Base-by-base conservation (phyloP, 1,284 basidiomycete species). In the Leccinum solheimii region DNA sequence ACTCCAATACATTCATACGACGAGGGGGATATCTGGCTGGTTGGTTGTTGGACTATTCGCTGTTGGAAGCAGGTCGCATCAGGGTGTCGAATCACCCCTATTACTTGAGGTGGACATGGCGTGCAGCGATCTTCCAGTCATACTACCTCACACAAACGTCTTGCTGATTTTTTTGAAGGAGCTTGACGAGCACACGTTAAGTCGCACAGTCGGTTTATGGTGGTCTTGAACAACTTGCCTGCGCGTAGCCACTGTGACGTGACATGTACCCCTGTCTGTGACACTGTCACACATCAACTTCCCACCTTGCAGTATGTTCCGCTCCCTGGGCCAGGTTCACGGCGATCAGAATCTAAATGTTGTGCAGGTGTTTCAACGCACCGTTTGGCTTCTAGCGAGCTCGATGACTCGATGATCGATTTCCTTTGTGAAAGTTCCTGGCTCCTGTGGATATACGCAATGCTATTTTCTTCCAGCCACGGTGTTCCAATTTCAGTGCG, bases 161-260 rank as follows among this genome's bases (percentile, higher is more conserved):
- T 74, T 72, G 72, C 43, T 40, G 45, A 48, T 48, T 48, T 19
- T 52, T 58, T 69, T 64, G 62, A 13, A 61, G 55, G 66, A 1
- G 14, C 66, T 75, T 72, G 69, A 73, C 36, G 68, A 30, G 53
- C 70, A 75, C 70, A 73, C 67, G 70, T 67, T 70, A 61, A 72
- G 70, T 67, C 59, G 71, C 53, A 67, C 64, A 34, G 64, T 49
- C 48, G 53, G 61, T 58, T 64, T 21, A 67, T 73, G 49, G 69
- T 74, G 64, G 72, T 73, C 67, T 63, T 72, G 71, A 61, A 61
- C 27, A 61, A 74, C 72, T 72, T 75, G 73, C 73, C 71, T 73
- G 59, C 19, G 45, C 30, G 14, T 9, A 19, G 49, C 45, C 40
- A 57, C 16, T 38, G 72, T 75, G 72, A 72, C 40, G 72, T 71